phyloP scores from a whole-genome alignment of 345 rosid genomes.

The Eucalyptus microcorys region DNA sequence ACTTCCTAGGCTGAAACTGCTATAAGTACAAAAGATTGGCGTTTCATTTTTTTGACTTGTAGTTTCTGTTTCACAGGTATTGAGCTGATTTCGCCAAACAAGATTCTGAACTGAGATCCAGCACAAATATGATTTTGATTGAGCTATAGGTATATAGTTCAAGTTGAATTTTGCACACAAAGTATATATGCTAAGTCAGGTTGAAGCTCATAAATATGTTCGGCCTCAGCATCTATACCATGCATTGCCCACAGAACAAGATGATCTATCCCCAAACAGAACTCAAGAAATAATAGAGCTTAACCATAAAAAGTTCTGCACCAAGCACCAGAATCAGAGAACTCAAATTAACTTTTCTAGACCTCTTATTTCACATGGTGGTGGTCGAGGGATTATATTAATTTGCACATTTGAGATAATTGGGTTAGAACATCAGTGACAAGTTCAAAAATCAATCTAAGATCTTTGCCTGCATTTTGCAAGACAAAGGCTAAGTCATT shows the following conservation, averaged over 20 bases:
- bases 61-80: not conserved
- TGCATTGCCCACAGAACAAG: not conserved
- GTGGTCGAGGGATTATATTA: not conserved
- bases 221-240: not conserved
- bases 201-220: not conserved
- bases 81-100: not conserved
- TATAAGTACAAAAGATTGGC: not conserved
- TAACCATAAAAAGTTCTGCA: not conserved
- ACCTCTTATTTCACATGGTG: not conserved
- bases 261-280: not conserved
- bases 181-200: not conserved
- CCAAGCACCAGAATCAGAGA: not conserved
- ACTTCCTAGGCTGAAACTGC: not conserved
- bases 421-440: not conserved
- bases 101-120: not conserved
- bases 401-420: not conserved
- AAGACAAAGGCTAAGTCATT: not conserved
- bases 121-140: not conserved
- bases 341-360: not conserved
- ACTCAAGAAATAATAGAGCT: not conserved
- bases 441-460: not conserved
- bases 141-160: not conserved
- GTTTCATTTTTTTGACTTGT: not conserved
- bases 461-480: not conserved
- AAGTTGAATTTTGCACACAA: not conserved